phyloP scores from a whole-genome alignment of 306 rosid genomes.

The Betula pendula region DNA sequence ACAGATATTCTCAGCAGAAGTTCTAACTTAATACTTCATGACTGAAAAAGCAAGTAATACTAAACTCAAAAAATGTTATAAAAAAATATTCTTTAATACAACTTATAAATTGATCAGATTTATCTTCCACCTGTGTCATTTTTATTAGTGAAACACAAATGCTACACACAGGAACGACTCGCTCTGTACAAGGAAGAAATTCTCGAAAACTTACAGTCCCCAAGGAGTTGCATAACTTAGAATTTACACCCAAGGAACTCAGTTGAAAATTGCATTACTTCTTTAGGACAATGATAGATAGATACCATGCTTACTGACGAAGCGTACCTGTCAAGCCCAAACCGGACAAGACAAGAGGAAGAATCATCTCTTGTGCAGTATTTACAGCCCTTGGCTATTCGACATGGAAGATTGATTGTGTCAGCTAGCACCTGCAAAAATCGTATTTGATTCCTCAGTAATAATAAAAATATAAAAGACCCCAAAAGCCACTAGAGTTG shows the following conservation, averaged over 20 bases:
- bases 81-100: not conserved
- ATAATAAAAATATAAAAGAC: conserved; percentile 10
- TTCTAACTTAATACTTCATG: not conserved
- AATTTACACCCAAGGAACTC: conserved; percentile 21
- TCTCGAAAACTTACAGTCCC: not conserved
- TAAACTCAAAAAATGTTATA: not conserved
- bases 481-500: not conserved
- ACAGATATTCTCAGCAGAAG: not conserved
- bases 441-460: conserved; percentile 25
- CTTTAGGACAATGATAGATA: conserved; percentile 18
- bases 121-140: not conserved
- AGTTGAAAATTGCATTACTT: conserved; percentile 19
- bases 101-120: not conserved
- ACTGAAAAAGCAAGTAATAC: not conserved
- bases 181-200: not conserved
- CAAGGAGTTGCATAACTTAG: not conserved
- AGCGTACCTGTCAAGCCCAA: conserved; percentile 73
- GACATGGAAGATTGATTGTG: conserved; percentile 82
- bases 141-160: not conserved
- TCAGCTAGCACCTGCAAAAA: conserved; percentile 88
- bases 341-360: conserved; percentile 93
- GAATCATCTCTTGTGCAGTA: conserved; percentile 84
- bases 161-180: not conserved
- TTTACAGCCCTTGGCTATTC: conserved; percentile 97
- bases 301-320: conserved; percentile 9